These are phyloP conservation scores for Raffaelea ambrosiae DNA, from an alignment of 2,329 filamentous ascomycete species.

Conservation along the genomic window DNA sequence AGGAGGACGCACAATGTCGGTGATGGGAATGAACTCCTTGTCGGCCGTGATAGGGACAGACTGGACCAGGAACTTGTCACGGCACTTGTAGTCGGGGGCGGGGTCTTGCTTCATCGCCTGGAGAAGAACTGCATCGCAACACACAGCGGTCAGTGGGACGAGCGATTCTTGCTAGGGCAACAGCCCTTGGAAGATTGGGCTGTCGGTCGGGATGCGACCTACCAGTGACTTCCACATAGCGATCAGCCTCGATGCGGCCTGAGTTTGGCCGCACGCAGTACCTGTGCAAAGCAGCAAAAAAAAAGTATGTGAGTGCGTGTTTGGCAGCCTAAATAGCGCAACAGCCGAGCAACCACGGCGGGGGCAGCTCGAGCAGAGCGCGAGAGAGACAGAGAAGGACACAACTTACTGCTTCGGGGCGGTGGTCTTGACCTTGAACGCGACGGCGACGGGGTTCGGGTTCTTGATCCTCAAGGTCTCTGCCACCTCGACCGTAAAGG, in stretches of 20 bases:
- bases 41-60: slow-evolving; percentile 59
- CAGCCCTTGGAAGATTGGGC: background rate
- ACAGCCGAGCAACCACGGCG: background rate
- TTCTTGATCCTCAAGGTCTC: slow-evolving; percentile 59
- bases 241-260: slow-evolving; percentile 84
- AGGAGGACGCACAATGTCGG: slow-evolving; percentile 60
- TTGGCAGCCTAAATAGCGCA: background rate
- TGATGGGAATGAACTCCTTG: slow-evolving; percentile 74
- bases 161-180: background rate
- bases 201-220: slow-evolving; percentile 12
- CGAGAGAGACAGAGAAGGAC: background rate
- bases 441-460: slow-evolving; percentile 52
- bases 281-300: slow-evolving; percentile 37
- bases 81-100: slow-evolving; percentile 72
- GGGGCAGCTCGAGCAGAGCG: background rate
- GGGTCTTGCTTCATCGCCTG: slow-evolving; percentile 98
- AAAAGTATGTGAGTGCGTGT: slow-evolving; percentile 14
- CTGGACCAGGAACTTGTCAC: slow-evolving; percentile 19
- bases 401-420: slow-evolving; percentile 87
- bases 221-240: slow-evolving; percentile 91
- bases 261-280: slow-evolving; percentile 98
- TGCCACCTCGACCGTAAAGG: slow-evolving; percentile 58
- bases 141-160: background rate
- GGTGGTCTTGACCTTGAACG: slow-evolving; percentile 93
- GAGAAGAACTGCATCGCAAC: slow-evolving; percentile 61